Evolutionary conservation across 768 basidiomycete species (phyloP).

Genomic region (Mycena crocata): DNA sequence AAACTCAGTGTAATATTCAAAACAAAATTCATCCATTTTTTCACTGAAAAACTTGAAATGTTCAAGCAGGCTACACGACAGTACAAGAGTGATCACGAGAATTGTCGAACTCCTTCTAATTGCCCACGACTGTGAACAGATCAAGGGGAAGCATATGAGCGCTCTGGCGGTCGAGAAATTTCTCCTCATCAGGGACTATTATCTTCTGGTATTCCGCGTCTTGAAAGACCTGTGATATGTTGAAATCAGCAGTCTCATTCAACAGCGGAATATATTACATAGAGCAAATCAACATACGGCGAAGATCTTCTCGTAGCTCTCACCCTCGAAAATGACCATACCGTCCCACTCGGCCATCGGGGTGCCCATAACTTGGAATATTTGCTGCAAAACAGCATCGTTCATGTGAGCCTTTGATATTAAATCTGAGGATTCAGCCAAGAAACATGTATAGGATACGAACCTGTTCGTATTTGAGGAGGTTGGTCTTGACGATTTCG

Average conservation of each 20-base stretch:
- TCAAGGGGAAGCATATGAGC: constrained; percentile 9
- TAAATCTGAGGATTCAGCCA: too few species aligned
- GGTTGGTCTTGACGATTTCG: constrained; percentile 46
- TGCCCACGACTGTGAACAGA: constrained; percentile 7
- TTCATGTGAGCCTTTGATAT: constrained; percentile 9
- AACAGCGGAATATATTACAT: too few species aligned
- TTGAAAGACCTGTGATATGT: constrained; percentile 11
- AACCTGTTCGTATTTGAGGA: constrained; percentile 52
- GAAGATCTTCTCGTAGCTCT: constrained; percentile 19
- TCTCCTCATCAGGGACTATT: neutral
- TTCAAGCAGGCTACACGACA: too few species aligned
- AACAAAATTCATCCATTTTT: too few species aligned
- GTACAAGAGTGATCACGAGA: too few species aligned
- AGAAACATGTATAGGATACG: too few species aligned
- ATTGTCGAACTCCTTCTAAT: too few species aligned
- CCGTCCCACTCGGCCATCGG: constrained; percentile 15
- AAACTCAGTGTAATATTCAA: too few species aligned
- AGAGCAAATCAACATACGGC: neutral
- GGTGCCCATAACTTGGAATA: neutral
- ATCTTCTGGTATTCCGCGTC: neutral
- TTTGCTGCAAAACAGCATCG: neutral
- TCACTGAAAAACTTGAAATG: too few species aligned
- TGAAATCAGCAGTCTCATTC: too few species aligned
- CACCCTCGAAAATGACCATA: constrained; percentile 19
- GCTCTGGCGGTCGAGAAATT: neutral